Conservation (phyloP, 176 grass and related monocot genomes). For the Guadua angustifolia region DNA sequence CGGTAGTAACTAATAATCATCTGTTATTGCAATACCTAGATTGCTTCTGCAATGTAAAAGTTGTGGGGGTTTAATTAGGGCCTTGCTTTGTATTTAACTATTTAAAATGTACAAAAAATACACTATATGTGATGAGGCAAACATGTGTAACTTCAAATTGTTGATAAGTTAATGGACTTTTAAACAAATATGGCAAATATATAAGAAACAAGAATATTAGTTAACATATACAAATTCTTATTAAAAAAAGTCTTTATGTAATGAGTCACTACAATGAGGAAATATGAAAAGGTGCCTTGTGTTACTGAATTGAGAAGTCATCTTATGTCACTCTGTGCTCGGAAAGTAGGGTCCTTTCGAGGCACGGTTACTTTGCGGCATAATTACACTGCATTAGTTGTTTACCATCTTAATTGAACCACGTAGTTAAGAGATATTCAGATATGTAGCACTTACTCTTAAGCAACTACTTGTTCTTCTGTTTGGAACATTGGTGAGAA, state of each 20-base stretch:
- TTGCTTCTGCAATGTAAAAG: not conserved
- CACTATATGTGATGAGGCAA: conserved; percentile 8
- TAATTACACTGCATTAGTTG: not conserved
- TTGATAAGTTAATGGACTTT: not conserved
- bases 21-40: not conserved
- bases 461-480: not conserved
- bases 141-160: not conserved
- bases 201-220: not conserved
- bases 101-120: not conserved
- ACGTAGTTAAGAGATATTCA: not conserved
- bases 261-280: not conserved
- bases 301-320: not conserved
- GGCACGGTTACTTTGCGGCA: not conserved
- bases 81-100: not conserved
- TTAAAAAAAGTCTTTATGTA: not conserved
- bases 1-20: not conserved
- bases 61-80: not conserved
- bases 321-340: not conserved
- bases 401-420: not conserved
- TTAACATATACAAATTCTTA: not conserved
- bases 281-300: not conserved
- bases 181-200: not conserved
- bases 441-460: not conserved
- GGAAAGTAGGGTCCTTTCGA: not conserved
- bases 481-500: not conserved